phyloP scores from a whole-genome alignment of 208 protist species.

The Paratrypanosoma confusum region DNA sequence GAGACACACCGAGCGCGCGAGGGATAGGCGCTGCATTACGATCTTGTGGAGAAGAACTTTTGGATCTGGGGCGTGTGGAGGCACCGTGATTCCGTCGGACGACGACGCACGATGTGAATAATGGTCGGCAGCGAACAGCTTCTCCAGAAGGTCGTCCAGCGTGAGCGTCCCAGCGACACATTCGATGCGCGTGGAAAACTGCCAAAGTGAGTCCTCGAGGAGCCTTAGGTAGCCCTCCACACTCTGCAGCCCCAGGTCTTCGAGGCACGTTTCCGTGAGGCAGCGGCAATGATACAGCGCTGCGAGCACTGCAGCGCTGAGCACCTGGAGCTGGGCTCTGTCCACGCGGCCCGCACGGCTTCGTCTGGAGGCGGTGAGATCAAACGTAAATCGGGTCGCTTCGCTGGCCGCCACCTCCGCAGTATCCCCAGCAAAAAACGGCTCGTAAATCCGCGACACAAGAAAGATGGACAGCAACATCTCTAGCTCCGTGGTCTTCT shows the following conservation, averaged over 20 bases:
- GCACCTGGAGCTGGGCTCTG: slow-evolving; percentile 11
- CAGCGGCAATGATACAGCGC: slow-evolving; percentile 52
- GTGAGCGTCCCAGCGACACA: slow-evolving; percentile 24
- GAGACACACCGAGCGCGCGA: slow-evolving; percentile 34
- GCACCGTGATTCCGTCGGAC: too few species aligned
- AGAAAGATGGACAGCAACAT: slow-evolving; percentile 39
- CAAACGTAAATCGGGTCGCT: background rate
- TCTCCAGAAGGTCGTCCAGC: slow-evolving; percentile 20
- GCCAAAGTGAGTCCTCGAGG: slow-evolving; percentile 75
- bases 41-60: slow-evolving; percentile 24
- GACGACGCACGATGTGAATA: too few species aligned
- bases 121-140: slow-evolving; percentile 17
- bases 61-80: too few species aligned
- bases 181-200: slow-evolving; percentile 35
- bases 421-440: slow-evolving; percentile 5
- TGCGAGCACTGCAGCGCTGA: slow-evolving; percentile 29
- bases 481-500: slow-evolving; percentile 69
- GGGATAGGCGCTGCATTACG: slow-evolving; percentile 25
- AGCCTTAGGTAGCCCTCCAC: slow-evolving; percentile 61
- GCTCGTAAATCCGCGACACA: slow-evolving; percentile 13
- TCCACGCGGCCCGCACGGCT: background rate
- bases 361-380: slow-evolving; percentile 1
- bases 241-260: slow-evolving; percentile 63
- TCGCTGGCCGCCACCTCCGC: background rate
- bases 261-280: slow-evolving; percentile 41